Percentiles rank a stretch among this genome's conserved stretches.
These are phyloP conservation scores for Hamamelis virginiana DNA, from an alignment of 164 flowering plant genomes.

Conservation along the genomic window DNA sequence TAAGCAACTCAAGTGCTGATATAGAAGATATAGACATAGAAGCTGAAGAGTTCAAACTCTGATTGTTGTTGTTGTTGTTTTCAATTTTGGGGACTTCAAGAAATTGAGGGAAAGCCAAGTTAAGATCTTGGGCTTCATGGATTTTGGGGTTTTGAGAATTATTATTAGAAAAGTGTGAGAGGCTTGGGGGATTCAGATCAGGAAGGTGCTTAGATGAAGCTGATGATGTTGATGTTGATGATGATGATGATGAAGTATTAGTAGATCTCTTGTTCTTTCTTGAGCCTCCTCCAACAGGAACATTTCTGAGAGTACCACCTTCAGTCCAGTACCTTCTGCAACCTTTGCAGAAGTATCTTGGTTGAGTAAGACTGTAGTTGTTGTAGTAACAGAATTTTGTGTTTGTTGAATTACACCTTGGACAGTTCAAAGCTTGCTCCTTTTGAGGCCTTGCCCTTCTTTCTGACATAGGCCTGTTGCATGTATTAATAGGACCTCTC, in stretches of 20 bases:
- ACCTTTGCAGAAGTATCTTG: slow-evolving; percentile 41
- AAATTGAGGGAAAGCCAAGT: slow-evolving; percentile 46
- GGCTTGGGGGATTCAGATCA: slow-evolving; percentile 41
- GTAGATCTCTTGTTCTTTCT: slow-evolving; percentile 36
- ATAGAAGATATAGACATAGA: slow-evolving; percentile 19
- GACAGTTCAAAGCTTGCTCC: slow-evolving; percentile 48
- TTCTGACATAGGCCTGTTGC: slow-evolving; percentile 16
- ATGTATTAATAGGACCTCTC: slow-evolving; percentile 8
- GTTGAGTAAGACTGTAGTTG: slow-evolving; percentile 43
- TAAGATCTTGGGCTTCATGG: slow-evolving; percentile 60
- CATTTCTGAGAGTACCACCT: slow-evolving; percentile 39
- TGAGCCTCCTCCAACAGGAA: slow-evolving; percentile 42
- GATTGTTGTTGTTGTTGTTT: slow-evolving; percentile 9
- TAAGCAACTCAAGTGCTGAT: slow-evolving; percentile 52
- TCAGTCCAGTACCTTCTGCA: slow-evolving; percentile 46
- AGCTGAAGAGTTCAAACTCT: slow-evolving; percentile 19
- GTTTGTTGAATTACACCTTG: slow-evolving; percentile 39
- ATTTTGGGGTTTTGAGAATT: slow-evolving; percentile 51
- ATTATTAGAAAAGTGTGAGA: slow-evolving; percentile 22
- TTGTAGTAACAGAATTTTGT: slow-evolving; percentile 48
- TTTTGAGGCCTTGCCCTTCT: slow-evolving; percentile 45
- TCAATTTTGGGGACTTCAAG: slow-evolving; percentile 32
- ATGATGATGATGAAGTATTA: slow-evolving; percentile 5
- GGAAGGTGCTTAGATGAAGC: slow-evolving; percentile 33
- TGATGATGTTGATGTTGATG: slow-evolving; percentile 25